A percentile compares a stretch with the other conserved stretches of the same genome.
phyloP scores from a whole-genome alignment of 1,139 yeast genomes.

The Candida labiduridarum region DNA sequence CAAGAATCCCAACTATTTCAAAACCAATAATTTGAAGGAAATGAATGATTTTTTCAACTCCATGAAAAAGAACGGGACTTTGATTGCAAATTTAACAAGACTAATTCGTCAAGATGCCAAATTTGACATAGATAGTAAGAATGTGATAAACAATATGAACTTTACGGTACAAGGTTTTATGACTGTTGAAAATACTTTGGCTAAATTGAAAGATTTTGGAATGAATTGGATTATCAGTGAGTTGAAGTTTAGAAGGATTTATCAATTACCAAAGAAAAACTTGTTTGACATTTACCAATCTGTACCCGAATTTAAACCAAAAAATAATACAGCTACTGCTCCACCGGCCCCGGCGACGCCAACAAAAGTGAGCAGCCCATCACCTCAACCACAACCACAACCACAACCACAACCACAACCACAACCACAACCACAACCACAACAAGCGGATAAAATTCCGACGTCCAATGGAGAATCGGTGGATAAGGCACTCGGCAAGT shows the following conservation, averaged over 20 bases:
- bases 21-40: slow-evolving; percentile 29
- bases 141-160: slow-evolving; percentile 41
- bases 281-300: slow-evolving; percentile 22
- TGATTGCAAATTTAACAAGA: slow-evolving; percentile 53
- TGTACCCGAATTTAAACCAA: slow-evolving; percentile 16
- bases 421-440: slow-evolving; percentile 3
- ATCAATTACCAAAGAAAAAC: slow-evolving; percentile 32
- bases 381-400: slow-evolving; percentile 4
- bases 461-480: slow-evolving; percentile 3
- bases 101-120: slow-evolving; percentile 48
- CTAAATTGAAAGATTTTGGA: slow-evolving; percentile 37
- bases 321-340: neutral
- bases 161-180: slow-evolving; percentile 35
- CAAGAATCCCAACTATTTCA: slow-evolving; percentile 30
- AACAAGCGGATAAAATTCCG: neutral
- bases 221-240: slow-evolving; percentile 39
- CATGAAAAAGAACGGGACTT: slow-evolving; percentile 53
- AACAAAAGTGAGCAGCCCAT: neutral
- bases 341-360: neutral
- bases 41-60: slow-evolving; percentile 49
- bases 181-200: slow-evolving; percentile 26
- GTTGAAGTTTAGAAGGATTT: slow-evolving; percentile 36
- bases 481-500: slow-evolving; percentile 15
- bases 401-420: slow-evolving; percentile 2
- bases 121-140: slow-evolving; percentile 38